Conservation (phyloP, 768 basidiomycete species). For the Russula foetens region DNA sequence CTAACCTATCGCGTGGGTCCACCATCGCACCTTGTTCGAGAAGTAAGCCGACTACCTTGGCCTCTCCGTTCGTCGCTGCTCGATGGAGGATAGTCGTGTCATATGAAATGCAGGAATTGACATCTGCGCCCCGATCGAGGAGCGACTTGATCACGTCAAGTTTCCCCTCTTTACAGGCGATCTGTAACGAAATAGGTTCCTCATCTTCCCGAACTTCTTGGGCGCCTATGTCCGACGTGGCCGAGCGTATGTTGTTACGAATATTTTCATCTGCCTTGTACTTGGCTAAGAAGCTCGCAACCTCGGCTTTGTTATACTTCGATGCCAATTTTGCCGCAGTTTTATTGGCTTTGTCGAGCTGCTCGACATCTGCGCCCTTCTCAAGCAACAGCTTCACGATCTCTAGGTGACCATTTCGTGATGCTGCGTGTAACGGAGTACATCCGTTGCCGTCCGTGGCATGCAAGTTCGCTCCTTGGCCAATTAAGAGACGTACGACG, state of each 20-base stretch:
- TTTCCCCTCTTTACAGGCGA: background rate
- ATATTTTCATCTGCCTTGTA: background rate
- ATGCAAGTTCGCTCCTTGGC: background rate
- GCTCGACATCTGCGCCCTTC: background rate
- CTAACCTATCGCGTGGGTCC: background rate
- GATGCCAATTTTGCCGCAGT: background rate
- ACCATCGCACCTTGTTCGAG: background rate
- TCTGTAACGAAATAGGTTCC: background rate
- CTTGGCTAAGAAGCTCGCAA: background rate
- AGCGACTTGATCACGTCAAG: background rate
- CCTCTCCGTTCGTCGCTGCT: background rate
- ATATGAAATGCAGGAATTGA: background rate
- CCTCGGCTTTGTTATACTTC: too few species aligned
- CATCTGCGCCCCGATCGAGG: background rate
- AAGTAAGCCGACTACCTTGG: background rate
- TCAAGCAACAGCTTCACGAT: background rate
- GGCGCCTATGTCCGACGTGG: too few species aligned
- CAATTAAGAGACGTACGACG: background rate
- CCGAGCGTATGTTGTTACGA: background rate
- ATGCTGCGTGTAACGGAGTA: background rate
- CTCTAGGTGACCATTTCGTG: background rate
- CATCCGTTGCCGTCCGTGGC: background rate
- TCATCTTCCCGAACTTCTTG: background rate
- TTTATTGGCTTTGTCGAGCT: background rate
- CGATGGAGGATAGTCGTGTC: background rate